These are phyloP conservation scores for Drechslerella stenobrocha DNA, from an alignment of 2,329 filamentous ascomycete genomes.

Conservation along the genomic window DNA sequence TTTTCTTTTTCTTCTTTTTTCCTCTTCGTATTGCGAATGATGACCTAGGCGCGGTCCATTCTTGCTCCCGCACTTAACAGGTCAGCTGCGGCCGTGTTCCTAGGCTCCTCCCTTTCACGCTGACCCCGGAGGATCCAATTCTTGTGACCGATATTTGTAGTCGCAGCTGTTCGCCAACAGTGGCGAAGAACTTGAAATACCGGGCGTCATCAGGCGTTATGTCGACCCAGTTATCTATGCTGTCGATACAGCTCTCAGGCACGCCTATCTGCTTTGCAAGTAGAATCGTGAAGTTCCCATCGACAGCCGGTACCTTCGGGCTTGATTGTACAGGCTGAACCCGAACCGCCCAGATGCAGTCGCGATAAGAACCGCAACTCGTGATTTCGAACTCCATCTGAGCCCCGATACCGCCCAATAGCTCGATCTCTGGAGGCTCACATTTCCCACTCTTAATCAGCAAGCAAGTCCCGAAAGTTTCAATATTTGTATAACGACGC, in stretches of 20 bases:
- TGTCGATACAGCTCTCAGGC: slow-evolving; percentile 4
- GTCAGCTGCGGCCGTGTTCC: too few relatives aligned
- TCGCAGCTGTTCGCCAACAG: slow-evolving; percentile 35
- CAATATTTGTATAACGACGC: slow-evolving; percentile 78
- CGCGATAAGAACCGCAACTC: slow-evolving; percentile 72
- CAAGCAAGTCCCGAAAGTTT: slow-evolving; percentile 57
- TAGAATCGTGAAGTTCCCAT: slow-evolving; percentile 17
- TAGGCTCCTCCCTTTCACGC: not conserved
- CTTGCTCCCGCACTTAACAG: too few relatives aligned
- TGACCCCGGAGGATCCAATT: not conserved
- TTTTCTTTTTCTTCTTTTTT: too few relatives aligned
- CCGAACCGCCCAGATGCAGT: slow-evolving; percentile 83
- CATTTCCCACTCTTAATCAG: slow-evolving; percentile 52
- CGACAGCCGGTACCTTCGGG: slow-evolving; percentile 57
- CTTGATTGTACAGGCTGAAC: slow-evolving; percentile 72
- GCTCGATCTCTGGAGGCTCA: slow-evolving; percentile 72
- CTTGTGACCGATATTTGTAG: slow-evolving; percentile 28
- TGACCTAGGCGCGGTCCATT: too few relatives aligned
- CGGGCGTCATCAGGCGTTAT: slow-evolving; percentile 9
- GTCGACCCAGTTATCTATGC: slow-evolving; percentile 31
- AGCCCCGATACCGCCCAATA: slow-evolving; percentile 73
- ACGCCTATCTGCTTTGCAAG: slow-evolving; percentile 19
- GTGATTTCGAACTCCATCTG: slow-evolving; percentile 83
- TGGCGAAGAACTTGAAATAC: slow-evolving; percentile 30
- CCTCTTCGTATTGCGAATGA: too few relatives aligned